Evolutionary conservation across 2,329 filamentous ascomycete genomes (phyloP).

Genomic region (Fusarium buxicola): DNA sequence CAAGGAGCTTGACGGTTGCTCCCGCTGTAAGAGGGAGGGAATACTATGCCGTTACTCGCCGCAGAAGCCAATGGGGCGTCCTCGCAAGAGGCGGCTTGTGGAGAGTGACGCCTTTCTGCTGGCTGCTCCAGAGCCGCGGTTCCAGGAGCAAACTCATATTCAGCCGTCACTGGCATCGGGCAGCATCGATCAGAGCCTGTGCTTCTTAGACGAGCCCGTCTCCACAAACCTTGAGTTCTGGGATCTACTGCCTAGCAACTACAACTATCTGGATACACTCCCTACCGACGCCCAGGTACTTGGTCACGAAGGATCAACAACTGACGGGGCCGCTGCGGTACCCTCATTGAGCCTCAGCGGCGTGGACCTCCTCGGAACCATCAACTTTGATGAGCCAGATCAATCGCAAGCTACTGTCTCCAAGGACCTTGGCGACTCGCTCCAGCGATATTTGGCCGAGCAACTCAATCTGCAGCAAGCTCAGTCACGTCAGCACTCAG

Average conservation of each 20-base stretch:
- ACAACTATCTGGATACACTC: slow-evolving; percentile 21
- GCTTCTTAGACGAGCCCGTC: slow-evolving; percentile 50
- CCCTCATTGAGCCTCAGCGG: slow-evolving; percentile 39
- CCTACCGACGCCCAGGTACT: slow-evolving; percentile 35
- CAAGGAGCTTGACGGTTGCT: slow-evolving; percentile 70
- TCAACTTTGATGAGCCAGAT: slow-evolving; percentile 50
- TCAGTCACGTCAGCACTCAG: slow-evolving; percentile 22
- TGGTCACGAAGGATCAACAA: slow-evolving; percentile 16
- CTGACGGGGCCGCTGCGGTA: slow-evolving; percentile 12
- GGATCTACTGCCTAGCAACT: slow-evolving; percentile 51
- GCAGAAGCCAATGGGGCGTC: slow-evolving; percentile 75
- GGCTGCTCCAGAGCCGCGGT: slow-evolving; percentile 5
- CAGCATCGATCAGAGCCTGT: slow-evolving; percentile 49
- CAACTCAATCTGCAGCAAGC: slow-evolving; percentile 35
- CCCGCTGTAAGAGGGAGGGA: slow-evolving; percentile 67
- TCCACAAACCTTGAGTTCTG: slow-evolving; percentile 50
- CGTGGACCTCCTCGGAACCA: slow-evolving; percentile 47
- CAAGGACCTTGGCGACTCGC: slow-evolving; percentile 46
- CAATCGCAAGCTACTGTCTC: slow-evolving; percentile 43
- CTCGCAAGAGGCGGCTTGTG: slow-evolving; percentile 64
- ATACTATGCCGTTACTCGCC: slow-evolving; percentile 71
- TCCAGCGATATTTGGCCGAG: slow-evolving; percentile 43
- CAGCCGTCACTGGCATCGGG: slow-evolving; percentile 11
- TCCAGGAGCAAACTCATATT: slow-evolving; percentile 16
- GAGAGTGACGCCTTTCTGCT: slow-evolving; percentile 49